Percentiles rank a stretch among this genome's conserved stretches.
Evolutionary conservation across 768 basidiomycete species (phyloP).

Genomic region (Hypsizygus marmoreus): DNA sequence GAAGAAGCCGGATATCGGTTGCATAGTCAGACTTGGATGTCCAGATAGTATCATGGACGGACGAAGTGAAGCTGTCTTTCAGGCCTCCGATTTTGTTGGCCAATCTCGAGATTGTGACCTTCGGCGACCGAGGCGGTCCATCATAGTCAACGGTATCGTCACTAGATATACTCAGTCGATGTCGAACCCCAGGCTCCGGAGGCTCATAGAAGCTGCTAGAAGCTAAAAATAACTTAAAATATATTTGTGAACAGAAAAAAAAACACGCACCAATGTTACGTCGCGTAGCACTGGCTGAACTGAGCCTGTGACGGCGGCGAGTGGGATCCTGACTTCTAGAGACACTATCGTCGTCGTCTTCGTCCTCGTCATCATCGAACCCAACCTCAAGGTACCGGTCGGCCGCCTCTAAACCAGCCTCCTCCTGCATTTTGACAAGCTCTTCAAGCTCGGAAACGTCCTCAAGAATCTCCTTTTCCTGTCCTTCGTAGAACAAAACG

Average conservation of each 20-base stretch:
- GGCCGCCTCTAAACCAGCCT: constrained; percentile 49
- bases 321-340: constrained; percentile 36
- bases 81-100: constrained; percentile 53
- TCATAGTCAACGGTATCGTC: constrained; percentile 34
- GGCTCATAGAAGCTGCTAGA: constrained; percentile 3
- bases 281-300: constrained; percentile 23
- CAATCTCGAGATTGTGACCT: constrained; percentile 33
- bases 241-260: neutral
- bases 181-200: constrained; percentile 9
- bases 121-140: constrained; percentile 6
- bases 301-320: constrained; percentile 37
- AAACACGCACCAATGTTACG: constrained; percentile 7
- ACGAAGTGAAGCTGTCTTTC: constrained; percentile 51
- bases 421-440: constrained; percentile 60
- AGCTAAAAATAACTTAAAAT: neutral
- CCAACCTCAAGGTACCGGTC: constrained; percentile 62
- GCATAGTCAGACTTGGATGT: constrained; percentile 78
- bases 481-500: constrained; percentile 70
- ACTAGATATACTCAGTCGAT: constrained; percentile 53
- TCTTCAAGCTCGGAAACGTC: constrained; percentile 62
- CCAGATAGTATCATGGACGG: constrained; percentile 65
- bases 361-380: constrained; percentile 60
- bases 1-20: constrained; percentile 78
- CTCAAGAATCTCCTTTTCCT: constrained; percentile 70
- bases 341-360: constrained; percentile 46